Evolutionary conservation across 2,329 filamentous ascomycete species (phyloP).

Genomic region (Biscogniauxia mediterranea): DNA sequence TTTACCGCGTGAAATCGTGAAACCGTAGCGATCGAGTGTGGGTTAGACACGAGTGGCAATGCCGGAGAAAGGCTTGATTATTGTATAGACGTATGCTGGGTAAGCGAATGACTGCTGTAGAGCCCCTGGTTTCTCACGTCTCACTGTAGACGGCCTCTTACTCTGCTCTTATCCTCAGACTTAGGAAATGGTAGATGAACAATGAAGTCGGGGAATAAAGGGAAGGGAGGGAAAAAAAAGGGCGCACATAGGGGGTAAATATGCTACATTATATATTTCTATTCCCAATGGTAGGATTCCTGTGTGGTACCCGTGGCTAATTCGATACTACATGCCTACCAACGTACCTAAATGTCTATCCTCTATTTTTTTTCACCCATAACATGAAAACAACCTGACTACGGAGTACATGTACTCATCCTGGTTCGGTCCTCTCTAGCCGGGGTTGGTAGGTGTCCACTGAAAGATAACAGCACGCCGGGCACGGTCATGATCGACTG

Average conservation of each 20-base stretch:
- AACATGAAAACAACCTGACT: slow-evolving; percentile 21
- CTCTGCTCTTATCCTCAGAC: slow-evolving; percentile 14
- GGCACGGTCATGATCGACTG: slow-evolving; percentile 7
- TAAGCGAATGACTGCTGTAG: slow-evolving; percentile 26
- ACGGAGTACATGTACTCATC: slow-evolving; percentile 18
- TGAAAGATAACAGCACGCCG: slow-evolving; percentile 2
- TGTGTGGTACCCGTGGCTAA: slow-evolving; percentile 11
- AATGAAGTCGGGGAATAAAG: slow-evolving; percentile 9
- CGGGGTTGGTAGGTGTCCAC: slow-evolving; percentile 5
- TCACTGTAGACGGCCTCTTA: slow-evolving; percentile 13
- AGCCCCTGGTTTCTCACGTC: slow-evolving; percentile 20
- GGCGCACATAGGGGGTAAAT: slow-evolving; percentile 2
- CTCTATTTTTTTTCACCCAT: slow-evolving; percentile 5
- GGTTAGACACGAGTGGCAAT: slow-evolving; percentile 2
- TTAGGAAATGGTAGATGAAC: slow-evolving; percentile 12
- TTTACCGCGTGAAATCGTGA: not conserved
- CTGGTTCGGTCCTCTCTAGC: slow-evolving; percentile 15
- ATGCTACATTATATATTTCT: slow-evolving; percentile 10
- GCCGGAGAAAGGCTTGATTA: slow-evolving; percentile 11
- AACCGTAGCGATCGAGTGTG: slow-evolving; percentile 9
- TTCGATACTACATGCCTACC: slow-evolving; percentile 12
- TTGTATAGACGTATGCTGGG: slow-evolving; percentile 20
- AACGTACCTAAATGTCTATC: slow-evolving; percentile 9
- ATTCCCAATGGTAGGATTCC: not conserved
- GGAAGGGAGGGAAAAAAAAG: slow-evolving; percentile 5